Conservation (phyloP, 176 grass and related monocot genomes). For the Alopecurus myosuroides region DNA sequence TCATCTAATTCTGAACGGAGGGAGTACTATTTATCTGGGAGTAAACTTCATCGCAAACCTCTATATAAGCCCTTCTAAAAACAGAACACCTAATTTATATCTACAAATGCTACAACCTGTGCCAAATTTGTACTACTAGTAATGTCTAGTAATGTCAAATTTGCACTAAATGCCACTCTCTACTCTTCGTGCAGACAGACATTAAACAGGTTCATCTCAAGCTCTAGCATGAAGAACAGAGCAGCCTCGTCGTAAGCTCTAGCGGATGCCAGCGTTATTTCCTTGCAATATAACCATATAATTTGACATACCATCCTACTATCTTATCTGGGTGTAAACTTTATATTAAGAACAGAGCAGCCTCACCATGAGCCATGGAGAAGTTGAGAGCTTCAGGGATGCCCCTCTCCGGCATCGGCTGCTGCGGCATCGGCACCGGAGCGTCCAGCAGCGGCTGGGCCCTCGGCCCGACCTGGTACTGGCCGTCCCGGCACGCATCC, state of each 20-base stretch:
- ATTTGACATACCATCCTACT: too few relatives aligned
- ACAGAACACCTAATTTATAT: too few relatives aligned
- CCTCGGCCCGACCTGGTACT: slow-evolving; percentile 39
- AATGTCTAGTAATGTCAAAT: not conserved
- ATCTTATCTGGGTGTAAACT: too few relatives aligned
- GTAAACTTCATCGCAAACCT: not conserved
- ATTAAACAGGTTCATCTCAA: not conserved
- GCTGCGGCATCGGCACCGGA: not conserved
- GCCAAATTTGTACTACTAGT: not conserved
- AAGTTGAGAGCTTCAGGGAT: slow-evolving; percentile 34
- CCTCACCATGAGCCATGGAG: slow-evolving; percentile 63
- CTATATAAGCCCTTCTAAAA: not conserved
- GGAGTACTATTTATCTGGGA: too few relatives aligned
- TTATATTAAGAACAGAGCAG: not conserved
- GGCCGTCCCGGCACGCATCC: slow-evolving; percentile 24
- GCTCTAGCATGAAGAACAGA: not conserved
- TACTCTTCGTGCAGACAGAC: not conserved
- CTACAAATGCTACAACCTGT: not conserved
- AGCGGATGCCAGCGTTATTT: too few relatives aligned
- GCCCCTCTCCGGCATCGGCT: slow-evolving; percentile 28
- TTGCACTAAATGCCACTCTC: not conserved
- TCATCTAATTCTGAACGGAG: too few relatives aligned
- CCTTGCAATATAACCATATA: too few relatives aligned
- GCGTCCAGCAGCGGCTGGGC: slow-evolving; percentile 25
- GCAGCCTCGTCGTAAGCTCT: too few relatives aligned